Evolutionary conservation across 768 basidiomycete genomes (phyloP).

Genomic region (Leccinellum albellum): DNA sequence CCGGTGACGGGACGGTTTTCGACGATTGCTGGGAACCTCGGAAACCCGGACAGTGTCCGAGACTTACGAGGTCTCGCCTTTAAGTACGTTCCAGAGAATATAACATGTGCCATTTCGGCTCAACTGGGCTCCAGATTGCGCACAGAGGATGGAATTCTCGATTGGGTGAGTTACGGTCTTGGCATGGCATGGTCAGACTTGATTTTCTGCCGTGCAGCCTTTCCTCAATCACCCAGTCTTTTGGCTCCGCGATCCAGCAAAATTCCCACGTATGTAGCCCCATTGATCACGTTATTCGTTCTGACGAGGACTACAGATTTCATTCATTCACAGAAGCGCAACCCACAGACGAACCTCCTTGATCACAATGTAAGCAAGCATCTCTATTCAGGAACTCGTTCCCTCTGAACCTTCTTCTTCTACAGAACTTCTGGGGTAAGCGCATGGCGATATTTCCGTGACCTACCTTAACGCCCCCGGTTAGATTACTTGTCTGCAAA

Average conservation of each 20-base stretch:
- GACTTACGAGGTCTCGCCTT: constrained; percentile 55
- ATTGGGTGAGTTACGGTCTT: constrained; percentile 30
- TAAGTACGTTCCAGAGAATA: constrained; percentile 35
- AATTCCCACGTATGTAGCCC: constrained; percentile 42
- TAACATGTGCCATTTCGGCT: not conserved
- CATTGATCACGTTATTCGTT: not conserved
- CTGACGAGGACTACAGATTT: constrained; percentile 23
- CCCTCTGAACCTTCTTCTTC: not conserved
- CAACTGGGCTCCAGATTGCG: constrained; percentile 25
- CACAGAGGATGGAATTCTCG: constrained; percentile 37
- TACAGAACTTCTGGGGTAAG: constrained; percentile 22
- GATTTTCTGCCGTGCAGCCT: constrained; percentile 18
- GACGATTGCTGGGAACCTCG: constrained; percentile 53
- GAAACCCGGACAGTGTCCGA: constrained; percentile 45
- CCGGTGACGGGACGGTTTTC: constrained; percentile 39
- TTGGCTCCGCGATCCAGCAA: constrained; percentile 43
- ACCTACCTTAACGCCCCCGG: not conserved
- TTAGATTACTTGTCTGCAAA: constrained; percentile 46
- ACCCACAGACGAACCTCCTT: constrained; percentile 50
- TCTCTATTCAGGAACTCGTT: not conserved
- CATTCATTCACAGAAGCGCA: constrained; percentile 38
- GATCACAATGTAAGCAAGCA: constrained; percentile 30
- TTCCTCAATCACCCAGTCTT: constrained; percentile 45
- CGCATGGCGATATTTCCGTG: not conserved
- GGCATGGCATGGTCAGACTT: not conserved